Percentiles rank a stretch among this genome's conserved stretches.
Evolutionary conservation across 2,329 filamentous ascomycete species (phyloP).

Genomic region (Fusarium mexicanum): DNA sequence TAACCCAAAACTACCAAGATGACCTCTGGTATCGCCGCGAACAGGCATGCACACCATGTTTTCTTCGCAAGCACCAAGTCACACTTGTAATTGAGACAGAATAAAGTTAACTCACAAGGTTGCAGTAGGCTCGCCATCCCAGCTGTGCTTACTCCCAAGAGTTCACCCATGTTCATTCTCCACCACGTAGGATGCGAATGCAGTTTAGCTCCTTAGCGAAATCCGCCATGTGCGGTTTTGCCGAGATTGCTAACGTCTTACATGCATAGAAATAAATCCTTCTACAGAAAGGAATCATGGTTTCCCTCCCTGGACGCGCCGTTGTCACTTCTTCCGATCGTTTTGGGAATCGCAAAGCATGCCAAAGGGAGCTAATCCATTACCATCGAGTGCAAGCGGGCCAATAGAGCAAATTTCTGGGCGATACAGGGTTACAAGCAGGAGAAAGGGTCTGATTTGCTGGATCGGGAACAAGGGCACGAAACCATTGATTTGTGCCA

Average conservation of each 20-base stretch:
- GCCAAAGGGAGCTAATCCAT: background rate
- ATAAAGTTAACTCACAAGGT: background rate
- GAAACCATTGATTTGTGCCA: too few species aligned
- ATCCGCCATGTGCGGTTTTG: background rate
- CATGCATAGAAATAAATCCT: background rate
- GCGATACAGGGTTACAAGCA: background rate
- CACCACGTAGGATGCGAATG: background rate
- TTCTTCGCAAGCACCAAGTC: background rate
- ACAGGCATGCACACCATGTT: rapidly evolving
- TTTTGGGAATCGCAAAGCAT: background rate
- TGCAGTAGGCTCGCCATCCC: background rate
- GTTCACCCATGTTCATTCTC: background rate
- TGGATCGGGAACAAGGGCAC: background rate
- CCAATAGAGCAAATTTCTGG: background rate
- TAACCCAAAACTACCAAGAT: too few species aligned
- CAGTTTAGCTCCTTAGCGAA: background rate
- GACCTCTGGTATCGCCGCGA: background rate
- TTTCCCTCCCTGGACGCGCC: too few species aligned
- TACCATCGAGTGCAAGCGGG: background rate
- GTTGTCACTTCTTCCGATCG: background rate
- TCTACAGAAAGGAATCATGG: background rate
- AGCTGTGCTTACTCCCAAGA: background rate
- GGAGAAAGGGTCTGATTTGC: background rate
- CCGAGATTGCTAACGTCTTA: background rate
- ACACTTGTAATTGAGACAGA: background rate